Evolutionary conservation across 1,284 basidiomycete genomes (phyloP).

Genomic region (Cryptococcus hybrid): DNA sequence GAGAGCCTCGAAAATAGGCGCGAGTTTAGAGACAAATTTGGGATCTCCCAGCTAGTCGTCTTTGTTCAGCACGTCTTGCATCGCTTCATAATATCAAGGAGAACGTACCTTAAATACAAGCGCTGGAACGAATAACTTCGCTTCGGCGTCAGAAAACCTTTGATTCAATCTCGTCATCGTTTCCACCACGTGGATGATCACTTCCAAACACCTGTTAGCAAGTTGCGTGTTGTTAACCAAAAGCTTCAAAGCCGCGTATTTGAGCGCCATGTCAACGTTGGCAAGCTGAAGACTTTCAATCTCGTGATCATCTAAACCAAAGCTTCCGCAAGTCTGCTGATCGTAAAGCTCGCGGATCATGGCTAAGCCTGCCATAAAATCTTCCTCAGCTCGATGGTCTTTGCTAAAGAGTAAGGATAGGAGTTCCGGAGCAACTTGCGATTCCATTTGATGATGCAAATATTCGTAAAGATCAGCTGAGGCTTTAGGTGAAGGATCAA

Average conservation of each 20-base stretch:
- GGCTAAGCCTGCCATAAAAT: constrained; percentile 76
- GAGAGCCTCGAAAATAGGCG: constrained; percentile 53
- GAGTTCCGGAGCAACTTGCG: constrained; percentile 72
- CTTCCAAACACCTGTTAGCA: constrained; percentile 83
- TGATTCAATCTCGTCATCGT: constrained; percentile 70
- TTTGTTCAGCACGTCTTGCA: constrained; percentile 1
- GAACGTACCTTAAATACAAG: constrained; percentile 78
- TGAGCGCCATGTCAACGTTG: constrained; percentile 88
- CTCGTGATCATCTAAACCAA: constrained; percentile 57
- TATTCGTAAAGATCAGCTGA: constrained; percentile 77
- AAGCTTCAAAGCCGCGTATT: constrained; percentile 88
- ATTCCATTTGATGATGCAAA: constrained; percentile 89
- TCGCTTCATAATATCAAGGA: not conserved
- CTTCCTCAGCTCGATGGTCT: constrained; percentile 94
- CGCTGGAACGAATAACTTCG: constrained; percentile 83
- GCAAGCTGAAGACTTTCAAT: constrained; percentile 72
- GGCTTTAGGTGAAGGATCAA: constrained; percentile 64
- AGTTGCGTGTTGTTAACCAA: constrained; percentile 94
- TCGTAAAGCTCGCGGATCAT: constrained; percentile 73
- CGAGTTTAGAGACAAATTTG: constrained; percentile 52
- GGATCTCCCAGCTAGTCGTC: constrained; percentile 53
- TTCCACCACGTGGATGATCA: constrained; percentile 73
- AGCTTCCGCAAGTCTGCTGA: constrained; percentile 61
- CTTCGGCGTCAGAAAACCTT: constrained; percentile 84
- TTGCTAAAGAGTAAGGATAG: constrained; percentile 85